Conservation (phyloP, 805 yeast genomes). For the Hanseniaspora lindneri region DNA sequence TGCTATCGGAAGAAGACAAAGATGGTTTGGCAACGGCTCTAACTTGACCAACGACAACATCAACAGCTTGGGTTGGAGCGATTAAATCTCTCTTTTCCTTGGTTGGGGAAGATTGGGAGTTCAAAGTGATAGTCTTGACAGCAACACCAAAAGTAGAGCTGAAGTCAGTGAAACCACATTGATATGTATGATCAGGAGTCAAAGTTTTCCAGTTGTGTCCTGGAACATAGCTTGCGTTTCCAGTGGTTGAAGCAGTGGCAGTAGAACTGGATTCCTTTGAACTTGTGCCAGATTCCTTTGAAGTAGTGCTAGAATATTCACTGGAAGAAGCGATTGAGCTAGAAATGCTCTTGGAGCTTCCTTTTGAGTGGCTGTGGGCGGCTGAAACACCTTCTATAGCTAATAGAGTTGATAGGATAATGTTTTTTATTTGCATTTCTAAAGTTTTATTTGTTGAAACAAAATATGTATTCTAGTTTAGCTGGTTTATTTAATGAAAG, state of each 20-base stretch:
- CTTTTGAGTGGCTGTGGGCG: constrained; percentile 28
- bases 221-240: constrained; percentile 47
- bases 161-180: constrained; percentile 30
- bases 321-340: constrained; percentile 6
- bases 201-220: constrained; percentile 29
- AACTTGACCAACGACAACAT: constrained; percentile 22
- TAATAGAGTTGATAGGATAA: constrained; percentile 12
- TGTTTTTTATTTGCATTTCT: constrained; percentile 14
- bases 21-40: constrained; percentile 20
- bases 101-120: constrained; percentile 18
- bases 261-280: not conserved
- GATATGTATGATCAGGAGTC: constrained; percentile 29
- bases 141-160: constrained; percentile 37
- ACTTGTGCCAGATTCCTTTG: too few relatives aligned
- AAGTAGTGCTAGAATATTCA: too few relatives aligned
- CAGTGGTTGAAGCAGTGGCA: constrained; percentile 27
- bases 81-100: constrained; percentile 21
- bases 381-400: constrained; percentile 14
- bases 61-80: constrained; percentile 21
- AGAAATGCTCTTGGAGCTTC: constrained; percentile 15
- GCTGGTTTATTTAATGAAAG: constrained; percentile 10
- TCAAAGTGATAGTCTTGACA: constrained; percentile 18
- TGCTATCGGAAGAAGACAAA: constrained; percentile 24
- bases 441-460: too few relatives aligned
- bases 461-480: not conserved